phyloP scores from a whole-genome alignment of 495 filamentous ascomycete genomes.

The Tuber umbilicatum region DNA sequence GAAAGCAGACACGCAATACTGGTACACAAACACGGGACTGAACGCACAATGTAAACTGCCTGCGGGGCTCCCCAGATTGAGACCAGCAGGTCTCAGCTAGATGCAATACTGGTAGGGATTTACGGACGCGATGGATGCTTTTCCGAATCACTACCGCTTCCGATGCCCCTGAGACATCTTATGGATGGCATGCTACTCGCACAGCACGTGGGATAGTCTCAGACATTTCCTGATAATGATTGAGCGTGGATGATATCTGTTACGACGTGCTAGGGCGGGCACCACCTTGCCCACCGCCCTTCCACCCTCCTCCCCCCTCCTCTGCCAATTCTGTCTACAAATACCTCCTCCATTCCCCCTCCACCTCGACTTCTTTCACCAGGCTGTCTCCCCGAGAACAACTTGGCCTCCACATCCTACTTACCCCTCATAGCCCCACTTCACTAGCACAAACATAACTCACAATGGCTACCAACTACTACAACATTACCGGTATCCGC shows the following conservation, averaged over 20 bases:
- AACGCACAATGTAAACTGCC: background rate
- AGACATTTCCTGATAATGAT: background rate
- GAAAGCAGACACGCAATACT: background rate
- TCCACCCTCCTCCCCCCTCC: slow-evolving; percentile 41
- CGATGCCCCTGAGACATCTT: background rate
- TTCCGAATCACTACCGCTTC: background rate
- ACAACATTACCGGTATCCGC: slow-evolving; percentile 28
- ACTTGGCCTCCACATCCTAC: slow-evolving; percentile 3
- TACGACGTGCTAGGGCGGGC: background rate
- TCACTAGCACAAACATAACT: background rate
- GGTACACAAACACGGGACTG: background rate
- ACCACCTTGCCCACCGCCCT: background rate
- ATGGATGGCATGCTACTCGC: background rate
- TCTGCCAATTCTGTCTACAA: slow-evolving; percentile 53
- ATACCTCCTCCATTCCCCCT: slow-evolving; percentile 53
- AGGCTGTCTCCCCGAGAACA: background rate
- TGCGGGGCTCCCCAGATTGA: background rate
- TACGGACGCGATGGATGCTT: background rate
- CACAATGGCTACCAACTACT: slow-evolving; percentile 26
- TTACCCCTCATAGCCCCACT: background rate
- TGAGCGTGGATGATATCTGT: background rate
- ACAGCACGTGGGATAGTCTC: background rate
- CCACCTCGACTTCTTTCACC: slow-evolving; percentile 47
- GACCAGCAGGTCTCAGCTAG: background rate
- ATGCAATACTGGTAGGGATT: background rate